Evolutionary conservation across 1,139 yeast genomes (phyloP), one percentile per base, ranked within the genome.

Genomic region (Suhomyces coccinellae): DNA sequence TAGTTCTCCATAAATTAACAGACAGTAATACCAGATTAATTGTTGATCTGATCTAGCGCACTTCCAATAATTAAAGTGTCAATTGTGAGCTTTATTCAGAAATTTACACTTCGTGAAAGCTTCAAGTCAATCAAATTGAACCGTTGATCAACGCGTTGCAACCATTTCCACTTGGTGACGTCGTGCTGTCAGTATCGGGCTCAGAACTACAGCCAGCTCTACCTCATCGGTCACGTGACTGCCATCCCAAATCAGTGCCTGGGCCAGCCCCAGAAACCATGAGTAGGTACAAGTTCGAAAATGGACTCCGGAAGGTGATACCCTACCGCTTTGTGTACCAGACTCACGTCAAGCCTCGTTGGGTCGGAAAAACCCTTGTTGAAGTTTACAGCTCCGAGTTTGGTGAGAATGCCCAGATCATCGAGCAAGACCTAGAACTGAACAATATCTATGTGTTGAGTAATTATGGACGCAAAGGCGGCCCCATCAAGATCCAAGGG

Each of bases 311-410:
- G 6, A 61, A 63, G 30, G 82, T 80, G 1, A 46, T 55, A 14
- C 83, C 85, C 7, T 79, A 79, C 55, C 73, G 67, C 50, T 59
- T 60, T 41, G 57, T 56, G 3, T 71, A 63, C 45, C 59, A 57
- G 33, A 75, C 80, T 0, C 67, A 69, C 15, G 75, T 69, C 11
- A 80, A 79, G 52, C 67, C 69, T 2, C 58, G 85, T 36, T 80
- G 85, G 85, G 56, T 66, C 8, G 75, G 72, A 2, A 59, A 65
- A 35, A 69, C 81, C 1, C 56, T 77, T 1, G 38, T 66, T 1
- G 78, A 79, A 7, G 67, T 80, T 2, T 73, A 73, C 40, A 56
- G 65, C 2, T 46, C 56, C 1, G 85, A 80, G 50, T 71, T 80
- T 35, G 77, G 77, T n/a, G 73, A 69, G 40, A 48, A 50, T 8